These are phyloP conservation scores for Amanita fuliginea DNA, from an alignment of 768 basidiomycete genomes.

Conservation along the genomic window DNA sequence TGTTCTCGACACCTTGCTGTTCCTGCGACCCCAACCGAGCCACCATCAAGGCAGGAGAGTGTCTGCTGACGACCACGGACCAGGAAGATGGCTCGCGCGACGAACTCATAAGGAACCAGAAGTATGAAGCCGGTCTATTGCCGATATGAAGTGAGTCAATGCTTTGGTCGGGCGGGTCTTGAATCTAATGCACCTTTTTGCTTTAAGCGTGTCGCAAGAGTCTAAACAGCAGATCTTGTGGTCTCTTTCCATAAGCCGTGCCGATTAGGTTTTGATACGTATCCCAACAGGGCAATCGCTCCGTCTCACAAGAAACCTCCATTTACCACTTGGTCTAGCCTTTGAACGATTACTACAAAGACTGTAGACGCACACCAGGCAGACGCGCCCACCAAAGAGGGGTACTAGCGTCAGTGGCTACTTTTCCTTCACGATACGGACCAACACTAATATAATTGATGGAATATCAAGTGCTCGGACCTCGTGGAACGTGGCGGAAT, in stretches of 20 bases:
- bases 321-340: constrained; percentile 64
- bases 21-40: not conserved
- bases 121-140: constrained; percentile 91
- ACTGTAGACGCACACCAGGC: constrained; percentile 17
- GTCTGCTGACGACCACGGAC: constrained; percentile 89
- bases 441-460: constrained; percentile 86
- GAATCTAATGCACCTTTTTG: too few species aligned
- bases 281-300: constrained; percentile 33
- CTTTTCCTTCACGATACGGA: constrained; percentile 81
- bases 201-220: constrained; percentile 72
- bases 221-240: constrained; percentile 89
- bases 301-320: not conserved
- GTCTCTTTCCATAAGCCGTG: constrained; percentile 75
- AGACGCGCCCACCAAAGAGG: constrained; percentile 45
- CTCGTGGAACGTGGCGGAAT: not conserved
- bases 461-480: constrained; percentile 66
- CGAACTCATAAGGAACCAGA: constrained; percentile 88
- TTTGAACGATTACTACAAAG: constrained; percentile 76
- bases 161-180: too few species aligned
- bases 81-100: constrained; percentile 86
- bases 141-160: constrained; percentile 80
- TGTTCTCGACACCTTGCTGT: not conserved
- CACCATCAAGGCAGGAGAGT: constrained; percentile 60
- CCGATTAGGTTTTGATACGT: constrained; percentile 36
- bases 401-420: constrained; percentile 79